These are phyloP conservation scores for Leptosphaerulina australis DNA, from an alignment of 2,329 filamentous ascomycete genomes.

Conservation along the genomic window DNA sequence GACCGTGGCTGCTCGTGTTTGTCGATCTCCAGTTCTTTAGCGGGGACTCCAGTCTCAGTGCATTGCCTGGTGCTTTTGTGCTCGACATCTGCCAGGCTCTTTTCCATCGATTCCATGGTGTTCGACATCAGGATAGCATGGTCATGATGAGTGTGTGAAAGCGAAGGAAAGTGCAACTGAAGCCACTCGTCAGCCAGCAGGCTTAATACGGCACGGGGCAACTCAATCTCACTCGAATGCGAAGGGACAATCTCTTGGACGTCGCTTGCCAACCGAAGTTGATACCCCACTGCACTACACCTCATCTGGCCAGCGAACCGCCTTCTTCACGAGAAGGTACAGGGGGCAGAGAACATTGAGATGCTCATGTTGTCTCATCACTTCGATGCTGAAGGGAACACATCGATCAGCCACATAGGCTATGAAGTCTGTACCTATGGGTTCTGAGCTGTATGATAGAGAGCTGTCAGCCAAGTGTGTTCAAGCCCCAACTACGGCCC, in stretches of 20 bases:
- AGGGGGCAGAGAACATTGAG: neutral
- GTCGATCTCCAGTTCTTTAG: conserved; percentile 10
- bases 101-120: conserved; percentile 24
- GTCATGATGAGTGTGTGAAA: conserved; percentile 19
- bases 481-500: conserved; percentile 7
- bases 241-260: conserved; percentile 10
- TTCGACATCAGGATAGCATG: conserved; percentile 6
- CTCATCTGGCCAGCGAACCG: conserved; percentile 4
- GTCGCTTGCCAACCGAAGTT: conserved; percentile 35
- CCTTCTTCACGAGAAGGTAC: conserved; percentile 3
- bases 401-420: neutral
- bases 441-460: neutral
- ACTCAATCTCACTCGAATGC: conserved; percentile 9
- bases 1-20: conserved; percentile 17
- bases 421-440: neutral
- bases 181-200: neutral
- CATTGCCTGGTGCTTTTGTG: conserved; percentile 5
- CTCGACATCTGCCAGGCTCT: conserved; percentile 14
- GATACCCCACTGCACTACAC: conserved; percentile 11
- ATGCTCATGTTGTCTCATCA: neutral
- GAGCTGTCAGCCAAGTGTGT: conserved; percentile 2
- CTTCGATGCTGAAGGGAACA: neutral
- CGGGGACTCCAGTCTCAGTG: conserved; percentile 1
- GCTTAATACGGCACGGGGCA: conserved; percentile 13
- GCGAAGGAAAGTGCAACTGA: conserved; percentile 8